Base-by-base conservation (phyloP, 2,329 filamentous ascomycete genomes). In the Ophiostoma perfectum region DNA sequence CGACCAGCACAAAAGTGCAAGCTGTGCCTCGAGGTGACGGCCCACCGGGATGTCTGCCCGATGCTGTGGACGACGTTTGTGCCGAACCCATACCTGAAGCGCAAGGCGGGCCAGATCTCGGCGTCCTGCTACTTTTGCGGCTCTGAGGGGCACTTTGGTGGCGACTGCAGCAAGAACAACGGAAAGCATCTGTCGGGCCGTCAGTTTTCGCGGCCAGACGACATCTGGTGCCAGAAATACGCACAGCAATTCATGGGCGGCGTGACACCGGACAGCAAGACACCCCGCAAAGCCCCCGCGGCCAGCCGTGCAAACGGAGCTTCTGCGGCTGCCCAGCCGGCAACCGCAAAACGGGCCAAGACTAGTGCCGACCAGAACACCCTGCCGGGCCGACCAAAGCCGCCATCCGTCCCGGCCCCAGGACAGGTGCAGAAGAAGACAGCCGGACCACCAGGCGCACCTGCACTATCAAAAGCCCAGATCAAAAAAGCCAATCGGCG, bases 61-160 rank as follows among this genome's bases (percentile, higher is more conserved):
- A 73, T 75, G 77, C 38, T 88, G 38, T 91, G 87, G 87, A 80
- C 83, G 69, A 86, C 81, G 18, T 88, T 83, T 74, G 75, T 78
- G 12, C 80, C 80, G 2, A 75, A 78, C 14, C 73, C 77, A 9
- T 74, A 77, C 16, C 76, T 76, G 14, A 77, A 81, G 65, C 79
- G 78, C 69, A 85, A 80, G 70, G 84, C 88, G 52, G 77, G 77
- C 65, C 75, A 76, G 42, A 80, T 89, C 27, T 80, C 80, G 0
- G 76, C 80, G 0, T 83, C 80, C 67, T 89, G 87, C 76, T 86
- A 85, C 69, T 75, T 75, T 47, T 90, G 87, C 73, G 87, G 86
- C 39, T 75, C 75, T 14, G 73, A 77, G 41, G 80, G 80, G 6
- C 87, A 90, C 74, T 88, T 82, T 73, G 83, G 84, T 1, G 79